Conservation (phyloP, 352 stramenopile genomes). For the Phytophthora palmivora region DNA sequence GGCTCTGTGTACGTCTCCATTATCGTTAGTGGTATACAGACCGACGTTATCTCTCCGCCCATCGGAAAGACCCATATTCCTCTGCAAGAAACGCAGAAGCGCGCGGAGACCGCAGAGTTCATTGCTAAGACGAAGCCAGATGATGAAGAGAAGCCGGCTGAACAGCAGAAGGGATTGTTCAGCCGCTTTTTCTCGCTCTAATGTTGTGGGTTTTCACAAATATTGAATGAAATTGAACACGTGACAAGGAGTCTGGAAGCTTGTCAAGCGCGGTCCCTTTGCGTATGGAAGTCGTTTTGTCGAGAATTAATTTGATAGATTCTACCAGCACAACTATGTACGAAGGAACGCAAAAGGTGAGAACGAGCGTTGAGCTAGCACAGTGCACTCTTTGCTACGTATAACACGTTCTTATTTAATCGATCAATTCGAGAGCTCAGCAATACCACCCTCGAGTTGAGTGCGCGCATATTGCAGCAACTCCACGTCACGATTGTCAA, state of each 20-base stretch:
- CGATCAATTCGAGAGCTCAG: slow-evolving; percentile 61
- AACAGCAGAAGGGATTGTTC: slow-evolving; percentile 64
- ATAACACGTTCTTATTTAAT: slow-evolving; percentile 34
- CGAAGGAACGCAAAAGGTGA: not conserved
- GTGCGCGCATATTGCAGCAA: slow-evolving; percentile 69
- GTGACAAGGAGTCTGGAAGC: not conserved
- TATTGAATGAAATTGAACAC: slow-evolving; percentile 28
- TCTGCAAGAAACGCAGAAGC: slow-evolving; percentile 46
- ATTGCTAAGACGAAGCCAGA: slow-evolving; percentile 16
- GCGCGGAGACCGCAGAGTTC: slow-evolving; percentile 27
- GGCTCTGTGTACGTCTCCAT: slow-evolving; percentile 89
- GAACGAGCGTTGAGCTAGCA: slow-evolving; percentile 4
- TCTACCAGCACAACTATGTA: not conserved
- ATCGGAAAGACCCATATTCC: slow-evolving; percentile 59
- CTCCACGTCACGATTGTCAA: slow-evolving; percentile 66
- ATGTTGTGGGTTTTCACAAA: slow-evolving; percentile 15
- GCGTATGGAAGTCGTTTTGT: slow-evolving; percentile 9
- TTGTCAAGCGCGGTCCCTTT: slow-evolving; percentile 6
- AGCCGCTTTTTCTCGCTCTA: slow-evolving; percentile 80
- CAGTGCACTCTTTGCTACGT: slow-evolving; percentile 30
- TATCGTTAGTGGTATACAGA: slow-evolving; percentile 90
- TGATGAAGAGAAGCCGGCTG: slow-evolving; percentile 29
- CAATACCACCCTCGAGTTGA: slow-evolving; percentile 65
- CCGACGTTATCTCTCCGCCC: slow-evolving; percentile 81
- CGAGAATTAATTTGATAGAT: not conserved